Base-by-base conservation (phyloP, 2,329 filamentous ascomycete species). In the Trichoderma citrinoviride region DNA sequence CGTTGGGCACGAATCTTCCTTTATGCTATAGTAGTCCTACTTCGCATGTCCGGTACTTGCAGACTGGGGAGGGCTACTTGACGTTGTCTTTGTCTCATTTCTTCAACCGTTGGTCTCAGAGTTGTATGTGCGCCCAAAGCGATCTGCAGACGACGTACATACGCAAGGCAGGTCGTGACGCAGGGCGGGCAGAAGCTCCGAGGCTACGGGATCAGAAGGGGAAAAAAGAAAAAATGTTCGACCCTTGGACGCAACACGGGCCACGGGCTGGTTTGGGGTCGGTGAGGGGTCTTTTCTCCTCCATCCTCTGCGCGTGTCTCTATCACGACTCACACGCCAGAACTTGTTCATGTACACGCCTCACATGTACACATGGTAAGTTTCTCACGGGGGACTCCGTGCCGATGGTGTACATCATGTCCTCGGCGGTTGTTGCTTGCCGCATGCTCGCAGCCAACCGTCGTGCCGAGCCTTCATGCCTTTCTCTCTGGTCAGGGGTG, bases 1-100 rank as follows among this genome's bases (percentile, higher is more conserved):
- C 44, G 17, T 63, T 63, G 29, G 61, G 61, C 44, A 46, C 25
- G 40, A 55, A 41, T 40, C 40, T 55, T 43, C 46, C 10, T n/a
- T 43, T 7, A n/a, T n/a, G n/a, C n/a, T n/a, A n/a, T n/a, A n/a
- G n/a, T n/a, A n/a, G n/a, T n/a, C n/a, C n/a, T n/a, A n/a, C n/a
- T n/a, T n/a, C n/a, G n/a, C n/a, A n/a, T n/a, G n/a, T n/a, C n/a
- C n/a, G n/a, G n/a, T n/a, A n/a, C n/a, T n/a, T n/a, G n/a, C n/a
- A n/a, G n/a, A n/a, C n/a, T n/a, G n/a, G n/a, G n/a, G n/a, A n/a
- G n/a, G n/a, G n/a, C n/a, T n/a, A n/a, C n/a, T n/a, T n/a, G n/a
- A n/a, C n/a, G n/a, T n/a, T 50, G 44, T 27, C 44, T 41, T n/a
- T 14, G 25, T 58, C 33, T 10, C 15, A 12, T 12, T 25, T 41